Evolutionary conservation across 2,329 filamentous ascomycete species (phyloP).

Genomic region (Chaetomium globosum): DNA sequence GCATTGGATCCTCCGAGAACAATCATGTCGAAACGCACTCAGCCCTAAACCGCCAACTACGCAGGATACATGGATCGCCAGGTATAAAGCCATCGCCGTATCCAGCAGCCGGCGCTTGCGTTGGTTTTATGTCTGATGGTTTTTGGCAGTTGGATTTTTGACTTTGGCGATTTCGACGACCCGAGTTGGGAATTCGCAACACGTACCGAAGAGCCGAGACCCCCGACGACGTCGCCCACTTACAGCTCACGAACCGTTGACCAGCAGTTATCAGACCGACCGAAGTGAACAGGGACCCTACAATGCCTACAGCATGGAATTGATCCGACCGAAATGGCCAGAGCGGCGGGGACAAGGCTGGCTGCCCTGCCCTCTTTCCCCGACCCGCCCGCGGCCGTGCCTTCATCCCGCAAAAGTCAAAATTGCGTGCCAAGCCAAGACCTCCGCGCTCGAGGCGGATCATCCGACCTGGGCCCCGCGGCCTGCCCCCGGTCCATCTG

Average conservation of each 20-base stretch:
- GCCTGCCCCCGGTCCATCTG: conserved; percentile 2
- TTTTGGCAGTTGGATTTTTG: background rate
- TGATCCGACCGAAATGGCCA: conserved; percentile 9
- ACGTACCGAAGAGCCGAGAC: background rate
- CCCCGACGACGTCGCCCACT: background rate
- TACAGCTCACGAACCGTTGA: background rate
- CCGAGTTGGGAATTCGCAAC: background rate
- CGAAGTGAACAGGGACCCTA: background rate
- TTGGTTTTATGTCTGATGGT: conserved; percentile 8
- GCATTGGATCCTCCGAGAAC: background rate
- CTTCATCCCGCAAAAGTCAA: conserved; percentile 21
- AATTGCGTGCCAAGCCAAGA: conserved; percentile 20
- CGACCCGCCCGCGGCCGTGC: conserved; percentile 10
- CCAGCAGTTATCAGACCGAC: conserved; percentile 12
- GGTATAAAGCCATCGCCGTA: conserved; percentile 14
- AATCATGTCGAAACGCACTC: background rate
- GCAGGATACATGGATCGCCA: background rate
- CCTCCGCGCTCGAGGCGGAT: background rate
- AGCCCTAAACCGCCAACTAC: background rate
- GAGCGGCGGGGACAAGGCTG: conserved; percentile 7
- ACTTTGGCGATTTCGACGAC: background rate
- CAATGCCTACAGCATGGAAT: background rate
- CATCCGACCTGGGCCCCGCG: conserved; percentile 21
- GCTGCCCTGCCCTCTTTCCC: background rate
- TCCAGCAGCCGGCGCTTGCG: conserved; percentile 13